Percentiles rank a stretch among this genome's conserved stretches.
These are phyloP conservation scores for Salix brachista DNA, from an alignment of 345 rosid species.

Conservation along the genomic window DNA sequence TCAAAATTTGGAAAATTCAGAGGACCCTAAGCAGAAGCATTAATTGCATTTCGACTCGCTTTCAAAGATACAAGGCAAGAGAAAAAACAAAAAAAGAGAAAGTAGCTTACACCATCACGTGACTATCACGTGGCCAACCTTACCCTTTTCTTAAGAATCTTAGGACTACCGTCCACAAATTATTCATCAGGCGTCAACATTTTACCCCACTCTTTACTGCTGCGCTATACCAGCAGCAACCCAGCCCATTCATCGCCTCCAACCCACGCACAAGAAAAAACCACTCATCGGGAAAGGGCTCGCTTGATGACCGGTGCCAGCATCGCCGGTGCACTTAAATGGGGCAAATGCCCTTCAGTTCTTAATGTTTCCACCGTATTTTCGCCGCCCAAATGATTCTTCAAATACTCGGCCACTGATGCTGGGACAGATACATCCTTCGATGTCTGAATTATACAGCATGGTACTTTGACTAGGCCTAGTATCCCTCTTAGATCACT, in stretches of 20 bases:
- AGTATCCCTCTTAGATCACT: slow-evolving; percentile 68
- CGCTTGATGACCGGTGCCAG: slow-evolving; percentile 61
- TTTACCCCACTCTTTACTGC: slow-evolving; percentile 5
- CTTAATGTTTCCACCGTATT: slow-evolving; percentile 55
- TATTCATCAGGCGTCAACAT: slow-evolving; percentile 30
- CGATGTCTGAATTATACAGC: slow-evolving; percentile 65
- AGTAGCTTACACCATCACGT: slow-evolving; percentile 21
- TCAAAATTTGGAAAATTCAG: background rate
- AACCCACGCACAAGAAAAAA: background rate
- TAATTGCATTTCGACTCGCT: background rate
- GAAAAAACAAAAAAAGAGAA: background rate
- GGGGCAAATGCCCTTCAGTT: slow-evolving; percentile 87
- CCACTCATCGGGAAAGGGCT: slow-evolving; percentile 51
- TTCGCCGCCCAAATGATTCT: slow-evolving; percentile 61
- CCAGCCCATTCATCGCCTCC: background rate
- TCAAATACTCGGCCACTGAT: slow-evolving; percentile 61
- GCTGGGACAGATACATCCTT: slow-evolving; percentile 61
- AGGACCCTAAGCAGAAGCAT: background rate
- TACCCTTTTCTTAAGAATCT: slow-evolving; percentile 26
- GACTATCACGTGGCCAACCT: slow-evolving; percentile 36
- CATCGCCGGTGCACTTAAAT: slow-evolving; percentile 65
- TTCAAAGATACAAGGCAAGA: background rate
- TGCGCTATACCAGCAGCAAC: background rate
- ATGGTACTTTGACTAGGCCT: slow-evolving; percentile 58
- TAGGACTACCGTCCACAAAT: slow-evolving; percentile 29